Conservation (phyloP, 306 rosid species). For the Amphicarpaea edgeworthii region DNA sequence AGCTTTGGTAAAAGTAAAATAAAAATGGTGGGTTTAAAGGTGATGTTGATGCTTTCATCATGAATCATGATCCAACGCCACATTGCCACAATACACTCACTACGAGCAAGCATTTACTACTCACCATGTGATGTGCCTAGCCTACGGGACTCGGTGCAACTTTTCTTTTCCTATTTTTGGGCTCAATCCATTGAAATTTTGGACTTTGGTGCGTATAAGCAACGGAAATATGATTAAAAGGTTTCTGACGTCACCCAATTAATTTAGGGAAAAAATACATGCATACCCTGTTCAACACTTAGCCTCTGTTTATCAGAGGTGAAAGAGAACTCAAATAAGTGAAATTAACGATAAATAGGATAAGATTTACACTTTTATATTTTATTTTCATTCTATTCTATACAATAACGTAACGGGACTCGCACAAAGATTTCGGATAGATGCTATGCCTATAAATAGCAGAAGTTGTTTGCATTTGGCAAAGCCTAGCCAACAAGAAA, state of each 20-base stretch:
- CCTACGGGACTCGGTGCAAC: background rate
- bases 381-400: too few species aligned
- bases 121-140: background rate
- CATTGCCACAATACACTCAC: too few species aligned
- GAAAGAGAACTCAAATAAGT: too few species aligned
- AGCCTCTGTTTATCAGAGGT: too few species aligned
- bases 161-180: background rate
- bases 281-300: too few species aligned
- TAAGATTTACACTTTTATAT: too few species aligned
- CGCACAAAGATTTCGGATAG: background rate
- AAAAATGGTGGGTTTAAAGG: background rate
- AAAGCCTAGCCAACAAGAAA: background rate
- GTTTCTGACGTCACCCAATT: background rate
- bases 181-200: background rate
- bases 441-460: too few species aligned
- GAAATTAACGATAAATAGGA: too few species aligned
- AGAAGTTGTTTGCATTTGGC: background rate
- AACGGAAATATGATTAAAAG: background rate
- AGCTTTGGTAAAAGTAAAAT: too few species aligned
- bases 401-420: background rate
- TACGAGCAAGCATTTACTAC: too few species aligned
- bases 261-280: too few species aligned
- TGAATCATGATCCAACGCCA: too few species aligned
- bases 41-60: background rate
- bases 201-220: background rate